Base-by-base conservation (phyloP, 345 rosid species). In the Salix purpurea region DNA sequence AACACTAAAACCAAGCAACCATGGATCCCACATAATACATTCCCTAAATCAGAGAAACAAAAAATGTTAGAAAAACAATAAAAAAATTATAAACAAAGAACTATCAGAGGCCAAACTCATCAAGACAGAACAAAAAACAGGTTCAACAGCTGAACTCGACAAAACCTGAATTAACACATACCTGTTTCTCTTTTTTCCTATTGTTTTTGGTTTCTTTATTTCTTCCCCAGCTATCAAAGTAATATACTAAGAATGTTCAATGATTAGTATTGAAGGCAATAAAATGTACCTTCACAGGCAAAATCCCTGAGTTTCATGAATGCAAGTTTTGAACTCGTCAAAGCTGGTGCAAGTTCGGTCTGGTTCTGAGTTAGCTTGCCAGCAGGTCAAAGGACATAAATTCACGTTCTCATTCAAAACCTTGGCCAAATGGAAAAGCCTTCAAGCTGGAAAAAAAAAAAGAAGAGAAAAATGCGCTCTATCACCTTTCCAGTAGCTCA, bases 281-380 rank as follows among this genome's bases (percentile, higher is more conserved):
- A 48, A 30, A 36, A 64, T 61, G 42, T 68, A 72, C 79, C 80
- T 79, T 50, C 67, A 52, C 12, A 34, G 16, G 67, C 61, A 21
- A n/a, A 46, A 64, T 54, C 74, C 66, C 74, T n/a, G 26, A 34
- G n/a, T 30, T 74, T 50, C 73, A 69, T 24, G 46, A 24, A 40
- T 44, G 40, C 69, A 69, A 9, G 50, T 50, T 32, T 24, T 60
- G 65, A 36, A 34, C 74, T 61, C 26, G 23, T 15, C 76, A 2
- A 71, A 39, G 36, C 21, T 70, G 48, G 58, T 71, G 61, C 60
- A 28, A 69, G 74, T 78, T 73, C 67, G 26, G 42, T 32, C 67
- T 28, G 58, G 28, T 21, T 68, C 62, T 64, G 68, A 48, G 72
- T 40, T 19, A 48, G 69, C 8, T 52, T 36, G 40, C 58, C 9